Conservation (phyloP, 2,329 filamentous ascomycete genomes). For the Colletotrichum lentis region DNA sequence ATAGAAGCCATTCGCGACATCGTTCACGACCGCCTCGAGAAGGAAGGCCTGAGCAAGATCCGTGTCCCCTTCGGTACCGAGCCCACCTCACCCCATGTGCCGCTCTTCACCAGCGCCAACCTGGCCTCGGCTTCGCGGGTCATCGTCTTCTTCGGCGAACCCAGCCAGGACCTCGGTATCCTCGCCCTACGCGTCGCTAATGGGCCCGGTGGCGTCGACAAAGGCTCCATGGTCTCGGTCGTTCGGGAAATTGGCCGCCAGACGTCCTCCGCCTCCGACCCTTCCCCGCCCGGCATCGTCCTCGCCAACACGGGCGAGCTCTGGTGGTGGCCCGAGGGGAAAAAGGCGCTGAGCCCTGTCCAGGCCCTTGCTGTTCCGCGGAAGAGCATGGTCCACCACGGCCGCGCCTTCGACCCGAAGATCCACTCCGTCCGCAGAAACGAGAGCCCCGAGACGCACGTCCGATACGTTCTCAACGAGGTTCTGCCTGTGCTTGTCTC, state of each 20-base stretch:
- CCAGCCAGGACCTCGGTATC: slow-evolving; percentile 72
- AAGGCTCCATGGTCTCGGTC: slow-evolving; percentile 75
- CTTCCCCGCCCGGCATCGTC: slow-evolving; percentile 66
- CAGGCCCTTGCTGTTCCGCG: slow-evolving; percentile 68
- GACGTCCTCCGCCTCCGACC: slow-evolving; percentile 46
- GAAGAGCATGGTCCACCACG: slow-evolving; percentile 67
- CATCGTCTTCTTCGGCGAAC: slow-evolving; percentile 78
- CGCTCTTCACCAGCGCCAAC: slow-evolving; percentile 68
- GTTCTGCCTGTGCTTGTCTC: slow-evolving; percentile 62
- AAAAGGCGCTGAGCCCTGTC: slow-evolving; percentile 65
- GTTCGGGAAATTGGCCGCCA: slow-evolving; percentile 57
- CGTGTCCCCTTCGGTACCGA: slow-evolving; percentile 66
- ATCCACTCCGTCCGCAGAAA: slow-evolving; percentile 72
- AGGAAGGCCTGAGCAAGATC: slow-evolving; percentile 66
- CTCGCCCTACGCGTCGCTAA: slow-evolving; percentile 71
- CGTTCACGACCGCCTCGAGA: slow-evolving; percentile 68
- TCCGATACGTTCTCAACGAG: slow-evolving; percentile 71
- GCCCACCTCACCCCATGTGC: slow-evolving; percentile 64
- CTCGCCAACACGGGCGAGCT: slow-evolving; percentile 82
- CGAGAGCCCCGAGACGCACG: slow-evolving; percentile 64
- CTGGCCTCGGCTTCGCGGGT: slow-evolving; percentile 68
- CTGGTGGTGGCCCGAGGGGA: slow-evolving; percentile 74
- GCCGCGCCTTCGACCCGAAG: slow-evolving; percentile 58
- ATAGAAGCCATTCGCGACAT: slow-evolving; percentile 70
- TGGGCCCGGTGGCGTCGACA: slow-evolving; percentile 69